Evolutionary conservation across 352 stramenopile species (phyloP).

Genomic region (Phytophthora fragariae): DNA sequence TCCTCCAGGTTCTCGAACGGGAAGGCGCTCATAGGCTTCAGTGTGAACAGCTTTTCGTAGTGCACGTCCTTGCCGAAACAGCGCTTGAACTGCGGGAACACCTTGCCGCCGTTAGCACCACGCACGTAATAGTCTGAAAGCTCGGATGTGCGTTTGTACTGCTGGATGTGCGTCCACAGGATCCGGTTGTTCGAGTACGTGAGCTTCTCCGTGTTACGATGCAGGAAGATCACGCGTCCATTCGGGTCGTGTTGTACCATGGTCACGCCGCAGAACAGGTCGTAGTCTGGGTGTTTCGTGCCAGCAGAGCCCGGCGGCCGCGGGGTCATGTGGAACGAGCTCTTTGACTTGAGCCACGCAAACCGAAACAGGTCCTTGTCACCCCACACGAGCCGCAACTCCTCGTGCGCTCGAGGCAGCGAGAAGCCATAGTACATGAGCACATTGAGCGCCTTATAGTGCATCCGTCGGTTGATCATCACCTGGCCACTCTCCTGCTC

Average conservation of each 20-base stretch:
- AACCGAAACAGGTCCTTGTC: constrained; percentile 89
- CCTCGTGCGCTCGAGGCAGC: constrained; percentile 48
- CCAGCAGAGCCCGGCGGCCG: constrained; percentile 60
- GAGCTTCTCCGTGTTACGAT: constrained; percentile 80
- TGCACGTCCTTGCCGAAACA: constrained; percentile 77
- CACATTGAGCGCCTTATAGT: constrained; percentile 63
- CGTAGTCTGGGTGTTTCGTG: constrained; percentile 49
- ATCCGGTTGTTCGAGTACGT: constrained; percentile 51
- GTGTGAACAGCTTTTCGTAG: constrained; percentile 72
- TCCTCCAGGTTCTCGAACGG: constrained; percentile 69
- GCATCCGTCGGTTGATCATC: constrained; percentile 67
- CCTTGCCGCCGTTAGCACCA: constrained; percentile 69
- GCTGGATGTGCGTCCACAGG: constrained; percentile 68
- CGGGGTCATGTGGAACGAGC: constrained; percentile 68
- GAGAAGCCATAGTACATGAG: constrained; percentile 80
- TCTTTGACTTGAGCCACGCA: constrained; percentile 80
- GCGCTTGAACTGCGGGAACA: constrained; percentile 72
- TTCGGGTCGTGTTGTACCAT: constrained; percentile 79
- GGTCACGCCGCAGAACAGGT: constrained; percentile 76
- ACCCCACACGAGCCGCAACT: constrained; percentile 71
- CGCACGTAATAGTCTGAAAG: constrained; percentile 62
- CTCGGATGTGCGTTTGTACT: constrained; percentile 55
- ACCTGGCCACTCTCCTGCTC: constrained; percentile 87
- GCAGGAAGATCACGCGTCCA: constrained; percentile 68
- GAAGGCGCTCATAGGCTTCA: constrained; percentile 73